phyloP scores from a whole-genome alignment of 805 yeast species.

The Saccharomycopsis javanensis region DNA sequence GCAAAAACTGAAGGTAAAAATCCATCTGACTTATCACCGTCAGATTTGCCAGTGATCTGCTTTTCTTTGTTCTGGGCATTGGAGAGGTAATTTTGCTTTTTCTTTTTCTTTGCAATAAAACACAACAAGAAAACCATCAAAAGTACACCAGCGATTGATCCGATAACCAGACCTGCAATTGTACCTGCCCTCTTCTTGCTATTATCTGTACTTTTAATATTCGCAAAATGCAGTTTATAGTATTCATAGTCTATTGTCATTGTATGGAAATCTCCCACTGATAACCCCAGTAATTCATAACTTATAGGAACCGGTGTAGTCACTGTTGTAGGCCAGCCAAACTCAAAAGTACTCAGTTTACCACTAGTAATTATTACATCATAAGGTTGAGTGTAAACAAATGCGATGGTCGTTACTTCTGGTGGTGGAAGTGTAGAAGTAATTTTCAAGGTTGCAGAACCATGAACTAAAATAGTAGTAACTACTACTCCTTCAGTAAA shows the following conservation, averaged over 20 bases:
- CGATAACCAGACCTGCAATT: slow-evolving; percentile 16
- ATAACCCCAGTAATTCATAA: background rate
- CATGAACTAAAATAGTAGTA: slow-evolving; percentile 8
- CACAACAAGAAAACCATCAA: slow-evolving; percentile 2
- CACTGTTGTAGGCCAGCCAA: slow-evolving; percentile 16
- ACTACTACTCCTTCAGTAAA: background rate
- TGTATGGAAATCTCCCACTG: slow-evolving; percentile 13
- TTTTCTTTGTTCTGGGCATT: background rate
- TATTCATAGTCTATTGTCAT: slow-evolving; percentile 8
- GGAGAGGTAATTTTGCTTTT: background rate
- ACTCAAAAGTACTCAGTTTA: slow-evolving; percentile 6
- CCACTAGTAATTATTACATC: slow-evolving; percentile 6
- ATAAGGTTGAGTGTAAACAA: slow-evolving; percentile 19
- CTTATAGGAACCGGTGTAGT: slow-evolving; percentile 9
- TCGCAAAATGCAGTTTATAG: slow-evolving; percentile 3
- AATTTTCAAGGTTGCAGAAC: background rate
- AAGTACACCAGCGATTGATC: slow-evolving; percentile 10
- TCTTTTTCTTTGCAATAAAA: background rate
- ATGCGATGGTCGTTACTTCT: slow-evolving; percentile 13
- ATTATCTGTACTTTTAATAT: background rate
- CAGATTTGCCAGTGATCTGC: background rate
- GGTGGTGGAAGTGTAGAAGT: background rate
- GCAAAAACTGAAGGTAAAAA: background rate
- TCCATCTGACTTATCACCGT: background rate
- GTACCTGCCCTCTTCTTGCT: background rate